Evolutionary conservation across 2,329 filamentous ascomycete species (phyloP), one percentile per base, ranked within the genome.

Genomic region (Hypoxylon sp.): DNA sequence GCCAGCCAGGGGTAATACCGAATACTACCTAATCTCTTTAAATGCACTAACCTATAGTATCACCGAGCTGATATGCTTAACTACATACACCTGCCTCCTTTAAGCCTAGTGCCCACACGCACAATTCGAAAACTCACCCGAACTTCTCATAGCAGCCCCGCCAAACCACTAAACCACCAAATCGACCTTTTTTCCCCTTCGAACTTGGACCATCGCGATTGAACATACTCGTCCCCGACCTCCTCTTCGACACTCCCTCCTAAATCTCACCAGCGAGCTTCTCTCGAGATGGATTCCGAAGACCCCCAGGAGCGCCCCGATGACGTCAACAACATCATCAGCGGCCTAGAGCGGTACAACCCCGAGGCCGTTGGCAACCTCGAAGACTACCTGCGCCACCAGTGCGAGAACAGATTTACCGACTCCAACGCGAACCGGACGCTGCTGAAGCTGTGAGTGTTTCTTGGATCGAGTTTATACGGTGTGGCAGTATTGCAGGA

Each of bases 351-450:
- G 81, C 88, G 95, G 76, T 99, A 99, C 85, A 99, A 99, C 81
- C 95, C 95, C 43, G 95, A 99, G 84, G 97, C 95, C 53, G 97
- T 96, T 51, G 87, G 88, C 67, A 86, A 92, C 70, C 95, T 99
- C 80, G 94, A 99, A 85, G 91, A 92, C 79, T 99, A 99, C 81
- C 90, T 99, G 68, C 86, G 87, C 76, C 89, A 93, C 80, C 95
- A 99, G 83, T 99, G 95, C 85, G 94, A 98, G 81, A 89, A 91
- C 80, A 91, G 93, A 82, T 94, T 91, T 73, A 94, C 93, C 81
- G 95, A 99, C 81, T 92, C 91, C 85, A 98, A 97, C 81, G 93
- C 95, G 74, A 99, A 98, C 83, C 84, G 97, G 78, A 96, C 95
- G 50, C 84, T 99, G 69, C 79, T 99, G 81, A 99, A 99, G 84